Percentiles rank a stretch among this genome's conserved stretches.
phyloP scores from a whole-genome alignment of 495 filamentous ascomycete species.

The Tuber umbilicatum region DNA sequence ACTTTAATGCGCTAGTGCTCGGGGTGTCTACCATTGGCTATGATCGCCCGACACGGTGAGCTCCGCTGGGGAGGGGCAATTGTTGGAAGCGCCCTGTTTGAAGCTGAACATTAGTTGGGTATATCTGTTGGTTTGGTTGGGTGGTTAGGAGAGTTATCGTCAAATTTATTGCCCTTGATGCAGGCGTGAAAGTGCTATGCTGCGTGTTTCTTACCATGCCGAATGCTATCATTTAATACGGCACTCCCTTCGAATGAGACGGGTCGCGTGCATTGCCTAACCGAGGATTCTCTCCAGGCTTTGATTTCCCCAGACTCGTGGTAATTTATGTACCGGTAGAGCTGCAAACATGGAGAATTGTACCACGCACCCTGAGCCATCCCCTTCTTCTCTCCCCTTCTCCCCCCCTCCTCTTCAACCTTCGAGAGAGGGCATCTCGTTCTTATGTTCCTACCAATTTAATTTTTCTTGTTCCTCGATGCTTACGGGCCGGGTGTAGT shows the following conservation, averaged over 20 bases:
- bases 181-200: background rate
- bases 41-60: background rate
- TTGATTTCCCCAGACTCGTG: background rate
- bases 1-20: background rate
- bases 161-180: background rate
- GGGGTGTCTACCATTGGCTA: background rate
- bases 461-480: background rate
- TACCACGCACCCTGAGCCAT: background rate
- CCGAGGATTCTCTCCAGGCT: background rate
- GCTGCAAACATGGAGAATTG: background rate
- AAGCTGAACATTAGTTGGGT: background rate
- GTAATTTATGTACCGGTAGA: background rate
- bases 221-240: background rate
- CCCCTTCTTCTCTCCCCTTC: background rate
- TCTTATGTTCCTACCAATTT: background rate
- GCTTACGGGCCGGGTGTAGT: background rate
- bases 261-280: background rate
- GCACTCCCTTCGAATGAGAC: background rate
- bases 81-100: constrained; percentile 1
- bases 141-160: background rate
- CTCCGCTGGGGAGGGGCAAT: background rate
- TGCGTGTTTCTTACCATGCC: background rate
- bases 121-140: background rate
- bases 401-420: background rate
- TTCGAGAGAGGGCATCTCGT: background rate